Evolutionary conservation across 768 basidiomycete species (phyloP), one percentile per base, ranked within the genome.

Genomic region (Coprinopsis cinerea): DNA sequence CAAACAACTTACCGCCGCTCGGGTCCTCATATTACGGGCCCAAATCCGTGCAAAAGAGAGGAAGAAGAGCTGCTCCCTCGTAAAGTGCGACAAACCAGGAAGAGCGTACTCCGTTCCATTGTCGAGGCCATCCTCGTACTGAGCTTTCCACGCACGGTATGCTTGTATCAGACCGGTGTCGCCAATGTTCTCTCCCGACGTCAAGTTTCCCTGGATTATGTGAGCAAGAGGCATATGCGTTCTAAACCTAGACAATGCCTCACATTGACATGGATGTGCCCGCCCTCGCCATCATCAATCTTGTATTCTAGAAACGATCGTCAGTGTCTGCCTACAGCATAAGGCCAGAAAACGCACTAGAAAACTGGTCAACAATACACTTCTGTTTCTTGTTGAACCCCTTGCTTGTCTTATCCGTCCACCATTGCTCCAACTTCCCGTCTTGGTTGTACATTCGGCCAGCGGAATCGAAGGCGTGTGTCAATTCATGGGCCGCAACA

Each of bases 41-140:
- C 91, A 95, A n/a, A 87, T 81, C 23, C 87, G 79, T 13, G 81
- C 93, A 59, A 89, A 94, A 1, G 90, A 79, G 48, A 97, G 81
- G 73, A 96, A 97, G 71, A 97, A 97, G 24, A 97, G 67, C 70
- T 97, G 94, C 34, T 96, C 94, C 88, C 84, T 78, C 1, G 87
- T 86, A 59, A 76, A 88, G 43, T 77, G 69, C n/a, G n/a, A n/a
- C 52, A 97, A 65, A 15, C 93, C 93, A 10, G 93, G 93, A 14
- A 97, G 78, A 18, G 88, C 65, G 58, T 81, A 84, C 60, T 92
- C 88, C 27, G 73, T 72, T 0, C 81, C 83, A 7, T 67, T 73
- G 42, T 74, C 62, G 47, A 75, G 67, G 1, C 85, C 83, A n/a
- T 70, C 66, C 42, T 78, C 64, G 59, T 74, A 86, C 52, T 91